Evolutionary conservation across 2,329 filamentous ascomycete species (phyloP), one percentile per base, ranked within the genome.

Genomic region (Nakataea oryzae): DNA sequence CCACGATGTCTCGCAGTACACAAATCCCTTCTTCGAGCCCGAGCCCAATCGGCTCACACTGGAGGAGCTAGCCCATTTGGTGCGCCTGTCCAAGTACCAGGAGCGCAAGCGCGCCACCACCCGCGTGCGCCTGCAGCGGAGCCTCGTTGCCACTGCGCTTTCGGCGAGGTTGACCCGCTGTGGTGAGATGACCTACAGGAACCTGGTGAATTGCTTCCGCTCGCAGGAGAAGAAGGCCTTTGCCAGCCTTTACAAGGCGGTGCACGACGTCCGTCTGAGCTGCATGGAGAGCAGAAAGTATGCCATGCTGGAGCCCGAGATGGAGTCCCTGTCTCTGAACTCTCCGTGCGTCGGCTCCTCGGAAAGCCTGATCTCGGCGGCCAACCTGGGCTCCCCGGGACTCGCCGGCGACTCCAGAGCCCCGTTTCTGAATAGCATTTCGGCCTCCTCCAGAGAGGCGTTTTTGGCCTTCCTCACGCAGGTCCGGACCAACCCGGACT

Each of bases 401-500:
- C 58, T 78, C 62, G 74, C 76, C 61, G 70, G 77, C 26, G 71
- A 74, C 64, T 76, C 79, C 56, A 74, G 78, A 41, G 73, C 76
- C 1, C 84, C 85, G 1, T 89, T 88, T 67, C 76, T 89, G 61
- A 84, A 89, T 71, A 86, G 92, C 69, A 83, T 97, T 59, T 90
- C 92, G 60, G 79, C 85, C 62, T 86, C 88, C 65, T 86, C 91
- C 62, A 82, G 90, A 70, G 85, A 91, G 64, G 85, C 87, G 56
- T 85, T 97, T 63, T 73, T 97, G 63, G 84, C 86, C 65, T 93
- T 97, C 70, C 77, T 97, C 68, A 87, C 85, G 59, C 85, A 91
- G 74, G 83, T 97, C 65, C 86, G 93, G 68, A 92, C 89, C 65
- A 93, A 96, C 72, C 87, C 91, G 50, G 87, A 93, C 69, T 97